Percentiles rank a stretch among this genome's conserved stretches.
Conservation (phyloP, 2,329 filamentous ascomycete species). For the Fusarium cicatricum region DNA sequence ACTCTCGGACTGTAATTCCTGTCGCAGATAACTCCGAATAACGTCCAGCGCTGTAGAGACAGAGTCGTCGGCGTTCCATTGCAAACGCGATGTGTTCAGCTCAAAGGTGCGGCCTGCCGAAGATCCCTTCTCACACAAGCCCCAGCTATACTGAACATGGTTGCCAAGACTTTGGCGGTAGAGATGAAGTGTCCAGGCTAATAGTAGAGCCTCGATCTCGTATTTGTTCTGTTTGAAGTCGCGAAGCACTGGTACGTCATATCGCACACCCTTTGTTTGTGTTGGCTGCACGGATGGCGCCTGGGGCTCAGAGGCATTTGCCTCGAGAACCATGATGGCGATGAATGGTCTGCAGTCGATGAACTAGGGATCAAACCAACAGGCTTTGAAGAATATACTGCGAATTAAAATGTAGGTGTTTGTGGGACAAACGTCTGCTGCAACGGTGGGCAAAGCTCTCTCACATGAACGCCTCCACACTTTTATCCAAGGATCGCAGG, state of each 20-base stretch:
- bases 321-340: constrained; percentile 29
- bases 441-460: constrained; percentile 2
- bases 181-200: constrained; percentile 37
- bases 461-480: constrained; percentile 34
- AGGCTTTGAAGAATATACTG: not conserved
- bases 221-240: constrained; percentile 13
- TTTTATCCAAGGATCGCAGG: constrained; percentile 18
- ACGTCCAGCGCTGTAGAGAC: constrained; percentile 29
- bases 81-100: constrained; percentile 33
- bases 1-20: constrained; percentile 19
- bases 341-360: too few species aligned
- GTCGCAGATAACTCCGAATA: constrained; percentile 22
- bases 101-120: constrained; percentile 28
- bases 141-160: constrained; percentile 36
- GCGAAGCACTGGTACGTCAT: constrained; percentile 32
- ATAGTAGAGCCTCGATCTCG: constrained; percentile 30
- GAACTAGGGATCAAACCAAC: constrained; percentile 4
- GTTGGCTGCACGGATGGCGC: not conserved
- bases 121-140: constrained; percentile 24
- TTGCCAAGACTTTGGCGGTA: constrained; percentile 38
- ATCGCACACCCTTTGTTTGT: constrained; percentile 23
- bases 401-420: constrained; percentile 17
- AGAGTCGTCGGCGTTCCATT: constrained; percentile 28
- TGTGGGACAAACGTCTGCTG: not conserved
- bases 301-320: constrained; percentile 13